These are phyloP conservation scores for Udeniomyces megalosporus DNA, from an alignment of 768 basidiomycete genomes.

Conservation along the genomic window DNA sequence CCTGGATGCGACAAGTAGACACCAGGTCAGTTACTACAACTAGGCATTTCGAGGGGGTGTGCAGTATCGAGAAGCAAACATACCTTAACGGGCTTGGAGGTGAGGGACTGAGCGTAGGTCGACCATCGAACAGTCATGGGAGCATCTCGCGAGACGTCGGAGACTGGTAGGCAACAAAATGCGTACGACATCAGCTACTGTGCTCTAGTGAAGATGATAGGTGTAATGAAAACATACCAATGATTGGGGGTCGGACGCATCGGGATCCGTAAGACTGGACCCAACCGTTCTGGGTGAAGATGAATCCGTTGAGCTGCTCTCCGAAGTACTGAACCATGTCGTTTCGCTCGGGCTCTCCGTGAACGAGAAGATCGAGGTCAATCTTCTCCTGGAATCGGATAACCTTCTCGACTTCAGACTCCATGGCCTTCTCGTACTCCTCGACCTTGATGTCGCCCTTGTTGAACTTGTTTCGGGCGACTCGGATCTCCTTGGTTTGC, in stretches of 20 bases:
- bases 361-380: slow-evolving; percentile 90
- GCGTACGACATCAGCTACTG: neutral
- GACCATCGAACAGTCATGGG: slow-evolving; percentile 98
- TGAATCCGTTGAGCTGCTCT: slow-evolving; percentile 83
- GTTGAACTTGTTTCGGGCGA: slow-evolving; percentile 81
- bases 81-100: slow-evolving; percentile 93
- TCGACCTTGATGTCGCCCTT: slow-evolving; percentile 74
- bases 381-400: slow-evolving; percentile 95
- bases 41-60: too few relatives aligned
- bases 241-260: slow-evolving; percentile 32
- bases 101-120: slow-evolving; percentile 85
- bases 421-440: slow-evolving; percentile 93
- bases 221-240: neutral
- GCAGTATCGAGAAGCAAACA: slow-evolving; percentile 34
- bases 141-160: slow-evolving; percentile 79
- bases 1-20: neutral
- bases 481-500: slow-evolving; percentile 99
- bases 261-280: slow-evolving; percentile 99
- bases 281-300: slow-evolving; percentile 98
- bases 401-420: slow-evolving; percentile 85
- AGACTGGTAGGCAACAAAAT: slow-evolving; percentile 36
- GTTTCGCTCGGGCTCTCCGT: slow-evolving; percentile 97
- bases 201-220: neutral
- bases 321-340: slow-evolving; percentile 99
- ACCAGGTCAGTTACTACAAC: neutral